These are phyloP conservation scores for Fusarium guadeloupense DNA, from an alignment of 2,329 filamentous ascomycete genomes.

Conservation along the genomic window DNA sequence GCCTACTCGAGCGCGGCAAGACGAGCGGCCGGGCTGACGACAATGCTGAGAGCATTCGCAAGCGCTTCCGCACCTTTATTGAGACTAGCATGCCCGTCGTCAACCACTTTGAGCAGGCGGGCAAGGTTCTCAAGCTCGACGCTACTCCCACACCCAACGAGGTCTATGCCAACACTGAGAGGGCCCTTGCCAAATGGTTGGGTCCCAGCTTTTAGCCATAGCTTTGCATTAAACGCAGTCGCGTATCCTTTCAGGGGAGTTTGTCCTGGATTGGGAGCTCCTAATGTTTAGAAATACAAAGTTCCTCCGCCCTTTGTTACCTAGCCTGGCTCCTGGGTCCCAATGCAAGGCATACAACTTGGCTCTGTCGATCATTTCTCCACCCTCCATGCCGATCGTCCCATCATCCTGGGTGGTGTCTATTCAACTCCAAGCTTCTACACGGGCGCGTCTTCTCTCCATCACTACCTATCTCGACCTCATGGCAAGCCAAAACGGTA, in stretches of 20 bases:
- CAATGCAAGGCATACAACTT: neutral
- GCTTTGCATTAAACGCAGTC: constrained; percentile 9
- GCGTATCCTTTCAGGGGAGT: constrained; percentile 22
- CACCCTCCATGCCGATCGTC: neutral
- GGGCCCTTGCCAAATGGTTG: constrained; percentile 59
- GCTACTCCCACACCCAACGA: constrained; percentile 73
- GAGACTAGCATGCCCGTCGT: constrained; percentile 99
- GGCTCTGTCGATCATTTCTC: neutral
- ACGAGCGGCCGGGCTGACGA: constrained; percentile 92
- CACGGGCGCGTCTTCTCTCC: no score
- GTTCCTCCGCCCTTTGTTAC: neutral
- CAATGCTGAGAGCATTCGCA: constrained; percentile 94
- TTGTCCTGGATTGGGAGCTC: constrained; percentile 21
- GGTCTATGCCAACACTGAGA: constrained; percentile 64
- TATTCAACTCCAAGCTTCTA: no score
- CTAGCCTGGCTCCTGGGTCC: neutral
- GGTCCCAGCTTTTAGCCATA: constrained; percentile 49
- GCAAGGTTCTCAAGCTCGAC: constrained; percentile 81
- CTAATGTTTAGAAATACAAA: constrained; percentile 17
- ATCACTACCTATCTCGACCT: no score
- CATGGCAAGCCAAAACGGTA: no score
- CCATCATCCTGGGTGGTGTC: no score
- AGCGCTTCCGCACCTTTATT: constrained; percentile 92
- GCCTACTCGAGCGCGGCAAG: constrained; percentile 88
- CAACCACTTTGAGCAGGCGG: constrained; percentile 79